phyloP scores from a whole-genome alignment of 2,329 filamentous ascomycete genomes.

The Colletotrichum sp. region DNA sequence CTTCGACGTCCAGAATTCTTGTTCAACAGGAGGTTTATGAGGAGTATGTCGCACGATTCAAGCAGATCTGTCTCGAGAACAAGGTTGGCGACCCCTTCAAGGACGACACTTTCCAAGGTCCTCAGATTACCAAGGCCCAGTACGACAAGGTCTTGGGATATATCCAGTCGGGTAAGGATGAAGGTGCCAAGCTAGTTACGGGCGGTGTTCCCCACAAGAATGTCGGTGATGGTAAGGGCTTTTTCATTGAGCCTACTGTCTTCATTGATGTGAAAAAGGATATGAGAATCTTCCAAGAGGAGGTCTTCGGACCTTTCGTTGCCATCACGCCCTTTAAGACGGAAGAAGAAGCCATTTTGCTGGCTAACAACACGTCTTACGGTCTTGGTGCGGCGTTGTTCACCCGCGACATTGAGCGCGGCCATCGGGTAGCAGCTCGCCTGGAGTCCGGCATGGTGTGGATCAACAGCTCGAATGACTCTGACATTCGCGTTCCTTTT shows the following conservation, averaged over 20 bases:
- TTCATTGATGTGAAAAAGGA: slow-evolving; percentile 45
- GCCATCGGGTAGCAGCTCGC: slow-evolving; percentile 54
- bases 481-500: slow-evolving; percentile 48
- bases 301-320: slow-evolving; percentile 52
- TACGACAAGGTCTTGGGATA: slow-evolving; percentile 74
- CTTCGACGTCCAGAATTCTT: slow-evolving; percentile 67
- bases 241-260: slow-evolving; percentile 51
- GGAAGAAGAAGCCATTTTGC: slow-evolving; percentile 44
- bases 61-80: slow-evolving; percentile 61
- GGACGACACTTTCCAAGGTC: slow-evolving; percentile 74
- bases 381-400: slow-evolving; percentile 68
- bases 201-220: slow-evolving; percentile 56
- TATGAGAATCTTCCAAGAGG: slow-evolving; percentile 52
- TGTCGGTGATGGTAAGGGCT: slow-evolving; percentile 45
- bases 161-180: slow-evolving; percentile 71
- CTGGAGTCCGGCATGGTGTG: slow-evolving; percentile 66
- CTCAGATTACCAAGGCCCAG: slow-evolving; percentile 74
- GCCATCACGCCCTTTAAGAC: slow-evolving; percentile 46
- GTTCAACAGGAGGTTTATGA: slow-evolving; percentile 68
- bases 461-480: slow-evolving; percentile 55
- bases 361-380: slow-evolving; percentile 61
- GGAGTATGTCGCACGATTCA: slow-evolving; percentile 67
- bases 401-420: slow-evolving; percentile 58
- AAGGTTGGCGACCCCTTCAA: slow-evolving; percentile 75
- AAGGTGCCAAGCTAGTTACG: slow-evolving; percentile 70